phyloP scores from a whole-genome alignment of 345 rosid species.

The Hypericum androsaemum region DNA sequence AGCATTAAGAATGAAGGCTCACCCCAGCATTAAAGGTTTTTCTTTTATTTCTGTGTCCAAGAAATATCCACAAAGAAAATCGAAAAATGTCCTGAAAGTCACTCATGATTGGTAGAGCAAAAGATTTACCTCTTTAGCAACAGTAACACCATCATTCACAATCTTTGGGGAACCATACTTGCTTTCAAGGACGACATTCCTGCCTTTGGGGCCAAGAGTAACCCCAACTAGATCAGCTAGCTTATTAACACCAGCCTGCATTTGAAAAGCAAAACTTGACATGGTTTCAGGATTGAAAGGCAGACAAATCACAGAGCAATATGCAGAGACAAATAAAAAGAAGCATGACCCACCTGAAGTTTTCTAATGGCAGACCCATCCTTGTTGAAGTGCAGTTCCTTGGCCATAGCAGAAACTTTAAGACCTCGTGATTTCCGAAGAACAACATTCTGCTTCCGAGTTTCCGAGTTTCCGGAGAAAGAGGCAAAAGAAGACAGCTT shows the following conservation, averaged over 20 bases:
- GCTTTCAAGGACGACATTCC: conserved; percentile 98
- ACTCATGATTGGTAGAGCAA: neutral
- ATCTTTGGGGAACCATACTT: conserved; percentile 97
- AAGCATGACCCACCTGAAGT: conserved; percentile 55
- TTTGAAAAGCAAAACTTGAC: conserved; percentile 10
- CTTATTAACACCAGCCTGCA: conserved; percentile 89
- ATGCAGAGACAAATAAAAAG: neutral
- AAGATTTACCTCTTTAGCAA: conserved; percentile 77
- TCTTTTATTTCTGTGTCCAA: neutral
- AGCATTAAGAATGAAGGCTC: too few relatives aligned
- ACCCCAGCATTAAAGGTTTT: too few relatives aligned
- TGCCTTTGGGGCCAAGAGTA: conserved; percentile 90
- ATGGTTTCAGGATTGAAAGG: too few relatives aligned
- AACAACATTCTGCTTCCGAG: conserved; percentile 38
- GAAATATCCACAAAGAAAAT: neutral
- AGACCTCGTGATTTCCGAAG: conserved; percentile 40
- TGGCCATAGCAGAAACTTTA: conserved; percentile 66
- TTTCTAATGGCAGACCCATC: conserved; percentile 84
- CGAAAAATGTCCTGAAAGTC: neutral
- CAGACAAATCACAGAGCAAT: neutral
- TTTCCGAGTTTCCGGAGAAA: conserved; percentile 46
- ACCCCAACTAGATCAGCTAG: conserved; percentile 98
- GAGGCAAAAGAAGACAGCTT: conserved; percentile 66
- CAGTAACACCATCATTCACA: conserved; percentile 96
- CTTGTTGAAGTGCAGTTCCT: conserved; percentile 89